These are phyloP conservation scores for Tricholoma flavovirens DNA, from an alignment of 768 basidiomycete genomes.

Conservation along the genomic window DNA sequence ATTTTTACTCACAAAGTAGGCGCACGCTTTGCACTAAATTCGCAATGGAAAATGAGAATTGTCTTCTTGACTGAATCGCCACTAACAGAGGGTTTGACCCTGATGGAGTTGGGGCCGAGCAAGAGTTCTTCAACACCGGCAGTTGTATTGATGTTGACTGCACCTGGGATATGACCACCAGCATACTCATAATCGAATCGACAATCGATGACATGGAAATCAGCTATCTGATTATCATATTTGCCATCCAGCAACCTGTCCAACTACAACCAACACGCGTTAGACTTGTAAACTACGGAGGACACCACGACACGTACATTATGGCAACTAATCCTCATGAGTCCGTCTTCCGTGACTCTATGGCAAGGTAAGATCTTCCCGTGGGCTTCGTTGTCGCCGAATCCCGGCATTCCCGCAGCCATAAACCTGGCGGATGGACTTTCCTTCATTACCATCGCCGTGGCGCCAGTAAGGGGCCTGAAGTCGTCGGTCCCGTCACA, in stretches of 20 bases:
- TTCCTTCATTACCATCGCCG: slow-evolving; percentile 46
- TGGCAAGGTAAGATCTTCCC: slow-evolving; percentile 95
- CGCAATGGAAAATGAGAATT: slow-evolving; percentile 94
- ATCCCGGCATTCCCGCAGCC: slow-evolving; percentile 68
- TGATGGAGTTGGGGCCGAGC: slow-evolving; percentile 48
- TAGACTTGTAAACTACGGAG: slow-evolving; percentile 8
- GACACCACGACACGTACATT: slow-evolving; percentile 53
- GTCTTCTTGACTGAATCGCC: slow-evolving; percentile 74
- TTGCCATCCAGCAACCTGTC: slow-evolving; percentile 71
- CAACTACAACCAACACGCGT: slow-evolving; percentile 43
- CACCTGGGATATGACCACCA: slow-evolving; percentile 90
- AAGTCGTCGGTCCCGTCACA: slow-evolving; percentile 83
- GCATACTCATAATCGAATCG: slow-evolving; percentile 95
- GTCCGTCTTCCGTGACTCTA: slow-evolving; percentile 88
- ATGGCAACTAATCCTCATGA: slow-evolving; percentile 79
- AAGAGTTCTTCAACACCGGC: slow-evolving; percentile 75
- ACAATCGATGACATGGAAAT: slow-evolving; percentile 87
- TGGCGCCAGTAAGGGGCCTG: slow-evolving; percentile 64
- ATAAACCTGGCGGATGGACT: slow-evolving; percentile 54
- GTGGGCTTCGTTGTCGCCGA: slow-evolving; percentile 87
- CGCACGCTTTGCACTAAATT: slow-evolving; percentile 92
- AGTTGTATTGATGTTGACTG: slow-evolving; percentile 86
- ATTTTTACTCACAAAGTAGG: slow-evolving; percentile 77
- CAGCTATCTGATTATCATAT: slow-evolving; percentile 57
- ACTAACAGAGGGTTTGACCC: slow-evolving; percentile 66